Conservation (phyloP, 176 grass and related monocot species). For the Canna indica region DNA sequence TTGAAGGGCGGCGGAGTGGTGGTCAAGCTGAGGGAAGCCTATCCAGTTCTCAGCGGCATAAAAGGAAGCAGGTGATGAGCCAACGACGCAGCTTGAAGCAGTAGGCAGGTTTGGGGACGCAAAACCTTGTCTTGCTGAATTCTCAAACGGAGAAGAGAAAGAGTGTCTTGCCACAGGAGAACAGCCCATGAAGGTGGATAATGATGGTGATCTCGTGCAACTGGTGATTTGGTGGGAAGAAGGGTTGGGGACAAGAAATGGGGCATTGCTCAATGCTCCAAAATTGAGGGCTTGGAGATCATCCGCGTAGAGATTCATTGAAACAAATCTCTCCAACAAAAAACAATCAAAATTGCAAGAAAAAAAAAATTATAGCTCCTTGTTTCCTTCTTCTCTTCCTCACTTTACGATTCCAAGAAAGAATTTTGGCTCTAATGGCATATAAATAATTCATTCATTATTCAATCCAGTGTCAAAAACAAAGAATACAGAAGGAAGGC, state of each 20-base stretch:
- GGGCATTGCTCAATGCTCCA: conserved; percentile 26
- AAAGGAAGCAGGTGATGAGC: conserved; percentile 34
- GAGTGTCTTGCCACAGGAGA: conserved; percentile 10
- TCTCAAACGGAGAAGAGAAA: neutral
- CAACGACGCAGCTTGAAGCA: conserved; percentile 30
- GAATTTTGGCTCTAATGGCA: neutral
- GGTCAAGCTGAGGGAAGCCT: conserved; percentile 29
- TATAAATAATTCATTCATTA: neutral
- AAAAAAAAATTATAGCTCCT: neutral
- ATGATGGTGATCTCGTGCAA: neutral
- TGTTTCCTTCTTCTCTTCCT: neutral
- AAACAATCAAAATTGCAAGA: neutral
- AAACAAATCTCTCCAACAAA: neutral
- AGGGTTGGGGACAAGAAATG: neutral
- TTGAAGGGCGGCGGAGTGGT: conserved; percentile 22
- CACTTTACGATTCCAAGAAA: neutral
- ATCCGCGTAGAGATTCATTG: conserved; percentile 56
- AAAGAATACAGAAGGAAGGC: neutral
- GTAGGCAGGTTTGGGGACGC: neutral
- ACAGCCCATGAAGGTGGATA: conserved; percentile 6
- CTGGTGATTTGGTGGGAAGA: neutral
- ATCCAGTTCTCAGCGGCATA: conserved; percentile 42
- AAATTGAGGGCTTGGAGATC: conserved; percentile 33
- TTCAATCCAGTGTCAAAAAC: neutral
- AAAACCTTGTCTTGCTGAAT: neutral